Base-by-base conservation (phyloP, 2,329 filamentous ascomycete genomes). In the Trichothecium sympodiale region DNA sequence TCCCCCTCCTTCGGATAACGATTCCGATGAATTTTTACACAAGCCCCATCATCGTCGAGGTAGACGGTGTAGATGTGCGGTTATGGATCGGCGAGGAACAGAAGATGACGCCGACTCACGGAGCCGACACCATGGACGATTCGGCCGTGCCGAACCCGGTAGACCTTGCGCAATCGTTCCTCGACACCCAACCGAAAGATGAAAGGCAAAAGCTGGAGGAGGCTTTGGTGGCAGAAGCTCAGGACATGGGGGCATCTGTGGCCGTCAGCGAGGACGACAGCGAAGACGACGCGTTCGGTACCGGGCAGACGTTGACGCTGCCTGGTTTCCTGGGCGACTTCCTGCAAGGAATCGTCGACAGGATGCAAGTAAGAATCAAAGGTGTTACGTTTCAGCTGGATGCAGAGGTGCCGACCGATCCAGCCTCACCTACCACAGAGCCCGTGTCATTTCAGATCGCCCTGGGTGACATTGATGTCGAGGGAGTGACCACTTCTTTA, bases 21-120 rank as follows among this genome's bases (percentile, higher is more conserved):
- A 71, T 96, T 34, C 86, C 89, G 10, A 80, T 91, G 53, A 85
- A 95, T 56, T 80, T 95, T 45, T 87, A 88, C 56, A 81, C 77
- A 36, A 88, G 81, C 46, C 80, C 85, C 18, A 93, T 96, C 52
- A 67, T 74, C 20, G 75, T 89, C 48, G 83, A 94, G 51, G 71
- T 89, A 16, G 77, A 89, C 46, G 87, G 86, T 15, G 75, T 95
- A 41, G 74, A 88, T 44, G 70, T 93, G 23, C 71, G 77, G 40
- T 51, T 84, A 17, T 64, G 85, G 25, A 46, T 63, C 47, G 42
- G 42, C 17, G 32, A 42, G 13, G 54, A 53, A 13, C 49, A 60
- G 41, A 50, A 43, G 46, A 43, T 27, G 38, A 46, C 30, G 30
- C 49, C 35, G 51, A 60, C 30, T 44, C 55, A 31, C 54, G 80